Percentiles rank a stretch among this genome's conserved stretches.
Evolutionary conservation across 1,284 basidiomycete genomes (phyloP).

Genomic region (Trichosporon sp.): DNA sequence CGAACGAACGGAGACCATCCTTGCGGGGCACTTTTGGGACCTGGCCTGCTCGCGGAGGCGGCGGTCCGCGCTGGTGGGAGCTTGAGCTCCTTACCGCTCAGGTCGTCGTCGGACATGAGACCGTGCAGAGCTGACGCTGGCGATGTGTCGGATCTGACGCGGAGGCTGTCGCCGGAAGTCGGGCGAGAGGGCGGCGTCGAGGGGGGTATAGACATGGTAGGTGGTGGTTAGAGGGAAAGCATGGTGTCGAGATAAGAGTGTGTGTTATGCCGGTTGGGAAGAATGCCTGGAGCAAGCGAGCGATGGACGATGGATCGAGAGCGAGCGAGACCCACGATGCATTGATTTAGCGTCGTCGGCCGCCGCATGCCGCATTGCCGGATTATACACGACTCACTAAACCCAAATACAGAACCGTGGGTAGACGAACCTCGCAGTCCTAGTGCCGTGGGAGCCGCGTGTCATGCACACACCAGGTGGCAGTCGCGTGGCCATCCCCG

Average conservation of each 20-base stretch:
- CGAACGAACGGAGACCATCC: background rate
- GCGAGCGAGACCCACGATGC: background rate
- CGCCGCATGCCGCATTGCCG: conserved; percentile 1
- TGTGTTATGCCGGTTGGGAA: no score
- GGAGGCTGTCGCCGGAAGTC: background rate
- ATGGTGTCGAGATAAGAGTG: background rate
- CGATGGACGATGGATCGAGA: background rate
- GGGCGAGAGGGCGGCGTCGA: background rate
- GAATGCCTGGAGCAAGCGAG: background rate
- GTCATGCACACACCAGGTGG: background rate
- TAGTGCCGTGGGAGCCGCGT: background rate
- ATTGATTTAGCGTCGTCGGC: background rate
- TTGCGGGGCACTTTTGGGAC: background rate
- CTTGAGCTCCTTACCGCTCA: conserved; percentile 4
- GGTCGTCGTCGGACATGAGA: conserved; percentile 4
- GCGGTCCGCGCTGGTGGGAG: conserved; percentile 3
- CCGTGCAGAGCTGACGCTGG: background rate
- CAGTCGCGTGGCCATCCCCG: background rate
- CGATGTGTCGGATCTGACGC: background rate
- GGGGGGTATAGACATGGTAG: background rate
- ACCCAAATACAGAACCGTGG: background rate
- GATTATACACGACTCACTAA: background rate
- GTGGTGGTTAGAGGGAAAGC: background rate
- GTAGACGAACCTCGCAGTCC: background rate
- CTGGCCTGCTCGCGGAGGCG: background rate